Percentiles rank a stretch among this genome's conserved stretches.
Evolutionary conservation across 352 stramenopile species (phyloP).

Genomic region (Globisporangium nagaii): DNA sequence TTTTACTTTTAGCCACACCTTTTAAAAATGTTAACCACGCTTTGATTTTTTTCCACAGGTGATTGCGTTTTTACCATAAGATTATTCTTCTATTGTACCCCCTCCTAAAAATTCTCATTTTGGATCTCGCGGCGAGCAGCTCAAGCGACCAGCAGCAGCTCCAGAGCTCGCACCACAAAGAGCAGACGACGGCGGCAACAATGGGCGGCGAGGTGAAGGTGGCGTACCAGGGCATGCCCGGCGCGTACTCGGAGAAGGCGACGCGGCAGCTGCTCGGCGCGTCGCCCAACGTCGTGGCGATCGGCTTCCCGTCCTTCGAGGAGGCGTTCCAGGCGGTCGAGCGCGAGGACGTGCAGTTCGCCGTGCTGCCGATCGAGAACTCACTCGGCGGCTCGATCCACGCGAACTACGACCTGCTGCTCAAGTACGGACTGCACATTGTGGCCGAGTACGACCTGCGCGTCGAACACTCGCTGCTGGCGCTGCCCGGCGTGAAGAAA

Average conservation of each 20-base stretch:
- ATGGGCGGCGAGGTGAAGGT: slow-evolving; percentile 75
- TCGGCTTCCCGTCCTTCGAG: slow-evolving; percentile 48
- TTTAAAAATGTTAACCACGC: too few relatives aligned
- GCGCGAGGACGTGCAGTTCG: slow-evolving; percentile 89
- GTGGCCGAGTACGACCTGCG: slow-evolving; percentile 56
- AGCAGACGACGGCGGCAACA: background rate
- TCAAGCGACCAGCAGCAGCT: slow-evolving; percentile 1
- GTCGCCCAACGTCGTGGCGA: slow-evolving; percentile 57
- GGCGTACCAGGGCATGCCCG: slow-evolving; percentile 94
- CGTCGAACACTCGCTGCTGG: slow-evolving; percentile 93
- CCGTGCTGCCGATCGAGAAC: slow-evolving; percentile 94
- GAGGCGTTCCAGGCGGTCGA: slow-evolving; percentile 52
- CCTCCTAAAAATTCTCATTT: too few relatives aligned
- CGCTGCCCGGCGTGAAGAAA: slow-evolving; percentile 80
- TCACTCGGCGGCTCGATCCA: slow-evolving; percentile 93
- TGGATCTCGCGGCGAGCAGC: slow-evolving; percentile 7
- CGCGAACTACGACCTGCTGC: slow-evolving; percentile 91
- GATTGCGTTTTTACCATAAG: too few relatives aligned
- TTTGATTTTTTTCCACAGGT: too few relatives aligned
- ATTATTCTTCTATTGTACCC: too few relatives aligned
- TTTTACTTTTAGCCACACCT: too few relatives aligned
- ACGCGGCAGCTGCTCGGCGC: slow-evolving; percentile 87
- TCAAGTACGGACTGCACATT: slow-evolving; percentile 64
- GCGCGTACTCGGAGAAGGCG: slow-evolving; percentile 97
- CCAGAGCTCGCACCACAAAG: background rate